phyloP scores from a whole-genome alignment of 140 eudicot genomes.

The Cichorium intybus region DNA sequence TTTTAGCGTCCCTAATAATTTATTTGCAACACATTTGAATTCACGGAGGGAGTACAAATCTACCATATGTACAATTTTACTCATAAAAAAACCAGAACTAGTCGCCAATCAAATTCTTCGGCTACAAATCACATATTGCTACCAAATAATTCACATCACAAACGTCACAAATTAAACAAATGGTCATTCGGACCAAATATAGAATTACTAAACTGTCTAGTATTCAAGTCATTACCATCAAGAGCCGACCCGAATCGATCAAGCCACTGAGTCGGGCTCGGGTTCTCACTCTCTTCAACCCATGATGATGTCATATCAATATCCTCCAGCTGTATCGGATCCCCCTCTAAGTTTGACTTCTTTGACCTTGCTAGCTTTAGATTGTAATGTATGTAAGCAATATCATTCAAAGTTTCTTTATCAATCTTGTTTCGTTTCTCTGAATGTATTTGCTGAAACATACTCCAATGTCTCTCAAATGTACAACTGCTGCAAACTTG shows the following conservation, averaged over 20 bases:
- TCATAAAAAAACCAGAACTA: no score
- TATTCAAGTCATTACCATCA: constrained; percentile 85
- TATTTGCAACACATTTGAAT: no score
- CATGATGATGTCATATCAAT: constrained; percentile 91
- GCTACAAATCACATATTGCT: constrained; percentile 11
- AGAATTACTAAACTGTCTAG: constrained; percentile 67
- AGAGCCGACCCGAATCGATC: constrained; percentile 76
- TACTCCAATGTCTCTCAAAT: constrained; percentile 67
- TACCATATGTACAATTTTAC: no score
- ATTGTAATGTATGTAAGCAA: constrained; percentile 66
- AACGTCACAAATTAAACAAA: constrained; percentile 60
- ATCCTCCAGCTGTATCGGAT: constrained; percentile 77
- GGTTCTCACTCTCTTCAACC: constrained; percentile 86
- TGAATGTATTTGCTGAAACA: constrained; percentile 71
- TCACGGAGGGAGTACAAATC: no score
- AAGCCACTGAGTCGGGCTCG: constrained; percentile 89
- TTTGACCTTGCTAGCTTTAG: constrained; percentile 53
- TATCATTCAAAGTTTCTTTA: constrained; percentile 69
- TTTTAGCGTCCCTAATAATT: no score
- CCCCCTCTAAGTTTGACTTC: constrained; percentile 43
- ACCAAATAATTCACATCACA: background rate
- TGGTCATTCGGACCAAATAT: constrained; percentile 68
- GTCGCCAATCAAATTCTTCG: background rate
- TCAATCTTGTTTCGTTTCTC: constrained; percentile 88
- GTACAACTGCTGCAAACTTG: constrained; percentile 80